Conservation (phyloP, 2,329 filamentous ascomycete genomes). For the Biscogniauxia marginata region DNA sequence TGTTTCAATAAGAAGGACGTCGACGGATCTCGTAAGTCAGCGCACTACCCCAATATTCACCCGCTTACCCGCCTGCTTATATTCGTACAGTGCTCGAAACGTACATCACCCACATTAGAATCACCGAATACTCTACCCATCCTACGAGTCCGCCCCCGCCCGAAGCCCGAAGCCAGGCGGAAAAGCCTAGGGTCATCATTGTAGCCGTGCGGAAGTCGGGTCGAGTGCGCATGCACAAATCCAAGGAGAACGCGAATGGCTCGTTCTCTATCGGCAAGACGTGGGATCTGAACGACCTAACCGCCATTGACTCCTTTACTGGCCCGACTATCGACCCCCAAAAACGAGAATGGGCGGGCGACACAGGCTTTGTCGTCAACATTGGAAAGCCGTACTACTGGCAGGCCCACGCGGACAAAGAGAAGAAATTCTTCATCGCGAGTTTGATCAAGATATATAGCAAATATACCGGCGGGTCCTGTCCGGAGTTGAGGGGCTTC, state of each 20-base stretch:
- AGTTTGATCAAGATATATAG: slow-evolving; percentile 94
- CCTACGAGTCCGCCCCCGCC: slow-evolving; percentile 84
- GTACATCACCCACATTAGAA: slow-evolving; percentile 95
- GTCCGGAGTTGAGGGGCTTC: slow-evolving; percentile 79
- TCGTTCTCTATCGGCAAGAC: slow-evolving; percentile 98
- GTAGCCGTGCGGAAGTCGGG: slow-evolving; percentile 91
- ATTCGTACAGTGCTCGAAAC: slow-evolving; percentile 83
- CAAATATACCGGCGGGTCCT: slow-evolving; percentile 88
- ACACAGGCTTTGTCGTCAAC: slow-evolving; percentile 81
- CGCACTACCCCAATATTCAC: too few relatives aligned
- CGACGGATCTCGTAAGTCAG: slow-evolving; percentile 74
- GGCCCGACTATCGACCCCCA: slow-evolving; percentile 55
- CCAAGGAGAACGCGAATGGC: slow-evolving; percentile 89
- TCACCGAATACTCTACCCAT: slow-evolving; percentile 81
- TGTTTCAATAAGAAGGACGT: slow-evolving; percentile 89
- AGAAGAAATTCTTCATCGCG: slow-evolving; percentile 98
- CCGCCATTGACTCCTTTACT: slow-evolving; percentile 78
- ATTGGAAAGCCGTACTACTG: slow-evolving; percentile 96
- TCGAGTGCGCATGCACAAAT: slow-evolving; percentile 93
- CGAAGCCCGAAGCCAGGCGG: slow-evolving; percentile 66
- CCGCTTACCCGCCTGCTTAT: too few relatives aligned
- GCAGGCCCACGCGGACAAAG: slow-evolving; percentile 89
- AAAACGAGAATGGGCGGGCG: slow-evolving; percentile 74
- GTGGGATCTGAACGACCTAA: slow-evolving; percentile 92
- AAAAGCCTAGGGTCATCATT: slow-evolving; percentile 90